Conservation (phyloP, 768 basidiomycete species). For the Paxillus involutus region DNA sequence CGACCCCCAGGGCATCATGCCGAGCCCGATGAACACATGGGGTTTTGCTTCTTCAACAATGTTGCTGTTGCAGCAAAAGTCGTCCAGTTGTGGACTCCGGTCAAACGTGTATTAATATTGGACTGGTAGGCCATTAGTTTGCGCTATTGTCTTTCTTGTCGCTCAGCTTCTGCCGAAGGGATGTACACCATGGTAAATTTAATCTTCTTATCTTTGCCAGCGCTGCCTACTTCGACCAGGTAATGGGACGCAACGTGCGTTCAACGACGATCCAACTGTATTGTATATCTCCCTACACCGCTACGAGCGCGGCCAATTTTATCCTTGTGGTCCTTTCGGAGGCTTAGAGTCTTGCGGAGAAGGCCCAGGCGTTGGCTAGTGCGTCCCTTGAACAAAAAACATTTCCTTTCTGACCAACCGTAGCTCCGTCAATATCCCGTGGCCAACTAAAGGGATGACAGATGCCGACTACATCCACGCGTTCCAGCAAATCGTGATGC, state of each 20-base stretch:
- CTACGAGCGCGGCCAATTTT: conserved; percentile 89
- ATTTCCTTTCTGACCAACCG: conserved; percentile 9
- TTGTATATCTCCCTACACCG: conserved; percentile 95
- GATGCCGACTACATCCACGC: conserved; percentile 97
- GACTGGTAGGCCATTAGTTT: conserved; percentile 74
- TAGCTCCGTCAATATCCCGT: conserved; percentile 95
- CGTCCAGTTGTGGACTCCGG: conserved; percentile 63
- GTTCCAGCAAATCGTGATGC: conserved; percentile 95
- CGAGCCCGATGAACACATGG: conserved; percentile 98
- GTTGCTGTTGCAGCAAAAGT: conserved; percentile 90
- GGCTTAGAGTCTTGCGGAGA: conserved; percentile 84
- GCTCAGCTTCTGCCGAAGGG: conserved; percentile 52
- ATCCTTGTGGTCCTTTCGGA: conserved; percentile 92
- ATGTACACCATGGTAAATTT: conserved; percentile 84
- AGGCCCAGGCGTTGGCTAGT: conserved; percentile 85
- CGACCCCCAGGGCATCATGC: conserved; percentile 98
- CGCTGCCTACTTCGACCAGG: conserved; percentile 46
- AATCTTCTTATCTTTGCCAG: background rate
- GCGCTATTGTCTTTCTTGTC: conserved; percentile 2
- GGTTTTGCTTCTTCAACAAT: conserved; percentile 99
- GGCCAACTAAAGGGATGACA: conserved; percentile 85
- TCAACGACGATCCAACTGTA: conserved; percentile 89
- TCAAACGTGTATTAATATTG: conserved; percentile 85
- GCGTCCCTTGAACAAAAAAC: conserved; percentile 32
- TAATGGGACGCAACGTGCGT: conserved; percentile 96